Conservation (phyloP, 1,284 basidiomycete genomes). For the Porphyrellus sp. region DNA sequence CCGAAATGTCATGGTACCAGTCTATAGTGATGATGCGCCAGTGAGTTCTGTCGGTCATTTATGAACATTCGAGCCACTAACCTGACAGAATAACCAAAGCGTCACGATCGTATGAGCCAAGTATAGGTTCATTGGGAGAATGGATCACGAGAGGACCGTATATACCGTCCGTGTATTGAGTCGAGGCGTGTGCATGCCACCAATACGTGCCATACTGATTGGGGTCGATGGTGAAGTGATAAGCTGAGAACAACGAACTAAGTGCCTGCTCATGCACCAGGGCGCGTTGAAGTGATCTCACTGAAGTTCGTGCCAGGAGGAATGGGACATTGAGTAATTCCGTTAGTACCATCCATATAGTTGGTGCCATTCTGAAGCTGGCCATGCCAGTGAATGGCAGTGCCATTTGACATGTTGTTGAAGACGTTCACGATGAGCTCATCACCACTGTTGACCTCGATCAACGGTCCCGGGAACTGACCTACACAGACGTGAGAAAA, state of each 20-base stretch:
- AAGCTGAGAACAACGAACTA: slow-evolving; percentile 19
- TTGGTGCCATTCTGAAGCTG: slow-evolving; percentile 36
- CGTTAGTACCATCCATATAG: slow-evolving; percentile 36
- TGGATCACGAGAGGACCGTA: slow-evolving; percentile 35
- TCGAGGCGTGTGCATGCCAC: slow-evolving; percentile 35
- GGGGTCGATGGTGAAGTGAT: slow-evolving; percentile 30
- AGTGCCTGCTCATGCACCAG: neutral
- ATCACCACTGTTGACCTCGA: slow-evolving; percentile 35
- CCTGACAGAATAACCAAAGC: slow-evolving; percentile 30
- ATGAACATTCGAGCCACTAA: slow-evolving; percentile 13
- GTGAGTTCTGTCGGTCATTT: neutral
- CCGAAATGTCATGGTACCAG: slow-evolving; percentile 33
- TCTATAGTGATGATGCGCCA: slow-evolving; percentile 16
- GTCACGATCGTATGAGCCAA: slow-evolving; percentile 29
- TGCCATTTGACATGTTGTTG: slow-evolving; percentile 33
- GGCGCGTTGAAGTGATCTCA: slow-evolving; percentile 9
- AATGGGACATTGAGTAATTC: slow-evolving; percentile 35
- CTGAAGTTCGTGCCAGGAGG: slow-evolving; percentile 36
- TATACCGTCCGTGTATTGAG: slow-evolving; percentile 36
- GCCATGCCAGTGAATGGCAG: slow-evolving; percentile 35
- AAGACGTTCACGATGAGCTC: slow-evolving; percentile 35
- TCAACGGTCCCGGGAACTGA: slow-evolving; percentile 33
- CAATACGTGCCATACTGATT: slow-evolving; percentile 34
- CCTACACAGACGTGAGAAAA: slow-evolving; percentile 15
- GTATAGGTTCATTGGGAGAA: slow-evolving; percentile 31